These are phyloP conservation scores for Leucocoprinus sp. DNA, from an alignment of 768 basidiomycete genomes.

Conservation along the genomic window DNA sequence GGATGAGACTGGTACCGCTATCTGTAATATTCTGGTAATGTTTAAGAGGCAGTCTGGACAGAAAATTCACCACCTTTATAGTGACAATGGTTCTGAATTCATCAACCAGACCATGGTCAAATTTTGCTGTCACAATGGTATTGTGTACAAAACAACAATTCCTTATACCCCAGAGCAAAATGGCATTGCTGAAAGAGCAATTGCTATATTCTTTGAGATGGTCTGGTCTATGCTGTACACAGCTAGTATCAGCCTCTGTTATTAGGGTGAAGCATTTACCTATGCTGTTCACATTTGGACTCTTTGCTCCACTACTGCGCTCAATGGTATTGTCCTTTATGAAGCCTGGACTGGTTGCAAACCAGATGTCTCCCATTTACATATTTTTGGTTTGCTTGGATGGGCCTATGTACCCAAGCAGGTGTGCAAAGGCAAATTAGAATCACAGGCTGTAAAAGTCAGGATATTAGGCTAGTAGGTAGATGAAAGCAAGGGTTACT, in stretches of 20 bases:
- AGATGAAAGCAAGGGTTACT: constrained; percentile 5
- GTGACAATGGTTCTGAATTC: constrained; percentile 26
- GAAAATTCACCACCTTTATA: constrained; percentile 12
- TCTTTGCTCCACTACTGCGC: constrained; percentile 15
- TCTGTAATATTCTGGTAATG: constrained; percentile 18
- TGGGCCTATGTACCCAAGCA: constrained; percentile 4
- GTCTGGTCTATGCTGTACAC: constrained; percentile 21
- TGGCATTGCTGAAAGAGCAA: constrained; percentile 30
- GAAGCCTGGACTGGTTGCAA: constrained; percentile 16
- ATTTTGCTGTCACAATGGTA: constrained; percentile 19
- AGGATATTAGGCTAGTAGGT: not conserved
- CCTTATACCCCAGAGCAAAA: constrained; percentile 32
- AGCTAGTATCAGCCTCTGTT: not conserved
- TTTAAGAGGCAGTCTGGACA: constrained; percentile 14
- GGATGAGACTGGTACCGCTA: constrained; percentile 17
- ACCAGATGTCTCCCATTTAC: constrained; percentile 22
- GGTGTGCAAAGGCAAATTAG: constrained; percentile 12
- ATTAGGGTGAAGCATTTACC: constrained; percentile 17
- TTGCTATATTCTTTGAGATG: constrained; percentile 26
- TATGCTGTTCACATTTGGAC: constrained; percentile 18
- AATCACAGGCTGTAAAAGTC: not conserved
- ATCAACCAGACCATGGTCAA: constrained; percentile 17
- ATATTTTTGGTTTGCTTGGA: constrained; percentile 26
- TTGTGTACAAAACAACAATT: constrained; percentile 22
- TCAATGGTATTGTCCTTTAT: constrained; percentile 18